Percentiles rank a stretch among this genome's conserved stretches.
Conservation (phyloP, 768 basidiomycete genomes). For the Piloderma croceum region DNA sequence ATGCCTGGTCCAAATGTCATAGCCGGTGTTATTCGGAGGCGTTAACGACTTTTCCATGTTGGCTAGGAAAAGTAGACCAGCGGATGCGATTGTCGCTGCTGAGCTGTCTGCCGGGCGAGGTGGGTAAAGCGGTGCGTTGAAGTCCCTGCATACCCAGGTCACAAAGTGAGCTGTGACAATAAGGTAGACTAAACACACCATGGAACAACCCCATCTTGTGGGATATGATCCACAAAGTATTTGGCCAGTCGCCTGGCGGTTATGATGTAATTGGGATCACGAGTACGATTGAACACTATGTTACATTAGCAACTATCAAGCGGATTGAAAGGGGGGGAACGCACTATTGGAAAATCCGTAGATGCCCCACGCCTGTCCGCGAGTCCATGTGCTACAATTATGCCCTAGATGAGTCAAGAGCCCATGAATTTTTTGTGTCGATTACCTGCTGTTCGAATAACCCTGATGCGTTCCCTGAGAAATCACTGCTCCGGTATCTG, state of each 20-base stretch:
- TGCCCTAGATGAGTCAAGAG: neutral
- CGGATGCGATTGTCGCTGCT: conserved; percentile 59
- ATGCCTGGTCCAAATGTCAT: conserved; percentile 38
- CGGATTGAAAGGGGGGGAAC: conserved; percentile 16
- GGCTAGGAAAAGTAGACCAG: conserved; percentile 54
- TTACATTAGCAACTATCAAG: neutral
- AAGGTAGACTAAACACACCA: conserved; percentile 38
- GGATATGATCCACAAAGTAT: conserved; percentile 57
- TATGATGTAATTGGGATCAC: conserved; percentile 44
- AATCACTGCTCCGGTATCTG: conserved; percentile 57
- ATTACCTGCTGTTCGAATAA: conserved; percentile 43
- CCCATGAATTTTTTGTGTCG: neutral
- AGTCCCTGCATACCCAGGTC: conserved; percentile 46
- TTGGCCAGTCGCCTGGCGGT: conserved; percentile 54
- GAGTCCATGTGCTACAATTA: conserved; percentile 59
- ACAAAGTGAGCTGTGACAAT: conserved; percentile 3
- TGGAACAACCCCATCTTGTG: conserved; percentile 57
- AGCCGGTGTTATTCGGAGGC: conserved; percentile 23
- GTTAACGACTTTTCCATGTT: conserved; percentile 31
- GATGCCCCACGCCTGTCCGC: conserved; percentile 69
- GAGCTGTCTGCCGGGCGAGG: conserved; percentile 64
- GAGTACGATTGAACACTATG: conserved; percentile 56
- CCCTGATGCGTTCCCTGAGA: conserved; percentile 56
- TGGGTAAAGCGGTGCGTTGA: conserved; percentile 57
- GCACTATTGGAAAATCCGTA: conserved; percentile 66